Percentiles rank a stretch among this genome's conserved stretches.
These are phyloP conservation scores for Euphrasia confusa DNA, from an alignment of 257 asterid genomes.

Conservation along the genomic window DNA sequence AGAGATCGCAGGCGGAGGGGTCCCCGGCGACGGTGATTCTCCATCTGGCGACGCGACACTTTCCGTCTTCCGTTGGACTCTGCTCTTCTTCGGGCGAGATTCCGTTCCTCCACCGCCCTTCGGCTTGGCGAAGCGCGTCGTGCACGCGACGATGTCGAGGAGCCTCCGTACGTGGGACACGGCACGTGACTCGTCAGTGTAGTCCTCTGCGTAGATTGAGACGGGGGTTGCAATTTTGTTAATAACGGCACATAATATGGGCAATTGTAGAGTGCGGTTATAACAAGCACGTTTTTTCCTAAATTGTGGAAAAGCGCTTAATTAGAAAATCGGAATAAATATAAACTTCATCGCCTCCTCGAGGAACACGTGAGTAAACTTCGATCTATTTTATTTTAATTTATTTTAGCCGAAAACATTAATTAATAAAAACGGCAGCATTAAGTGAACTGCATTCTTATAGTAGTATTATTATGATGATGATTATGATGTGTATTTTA, in stretches of 20 bases:
- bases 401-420: too few relatives aligned
- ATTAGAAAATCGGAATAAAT: too few relatives aligned
- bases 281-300: too few relatives aligned
- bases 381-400: too few relatives aligned
- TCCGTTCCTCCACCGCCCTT: constrained; percentile 48
- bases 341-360: too few relatives aligned
- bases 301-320: too few relatives aligned
- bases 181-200: constrained; percentile 67
- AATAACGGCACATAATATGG: constrained; percentile 19
- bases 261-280: background rate
- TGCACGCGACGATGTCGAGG: constrained; percentile 93
- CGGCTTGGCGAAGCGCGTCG: constrained; percentile 83
- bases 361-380: too few relatives aligned
- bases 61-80: constrained; percentile 37
- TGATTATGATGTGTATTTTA: too few relatives aligned
- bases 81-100: constrained; percentile 46
- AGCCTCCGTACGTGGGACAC: constrained; percentile 84
- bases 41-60: constrained; percentile 48
- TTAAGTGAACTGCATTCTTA: too few relatives aligned
- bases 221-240: constrained; percentile 43
- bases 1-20: constrained; percentile 46
- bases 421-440: too few relatives aligned
- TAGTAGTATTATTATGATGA: too few relatives aligned
- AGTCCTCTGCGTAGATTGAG: constrained; percentile 56
- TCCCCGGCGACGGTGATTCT: constrained; percentile 42